Conservation (phyloP, 306 rosid genomes). For the Betula pendula region DNA sequence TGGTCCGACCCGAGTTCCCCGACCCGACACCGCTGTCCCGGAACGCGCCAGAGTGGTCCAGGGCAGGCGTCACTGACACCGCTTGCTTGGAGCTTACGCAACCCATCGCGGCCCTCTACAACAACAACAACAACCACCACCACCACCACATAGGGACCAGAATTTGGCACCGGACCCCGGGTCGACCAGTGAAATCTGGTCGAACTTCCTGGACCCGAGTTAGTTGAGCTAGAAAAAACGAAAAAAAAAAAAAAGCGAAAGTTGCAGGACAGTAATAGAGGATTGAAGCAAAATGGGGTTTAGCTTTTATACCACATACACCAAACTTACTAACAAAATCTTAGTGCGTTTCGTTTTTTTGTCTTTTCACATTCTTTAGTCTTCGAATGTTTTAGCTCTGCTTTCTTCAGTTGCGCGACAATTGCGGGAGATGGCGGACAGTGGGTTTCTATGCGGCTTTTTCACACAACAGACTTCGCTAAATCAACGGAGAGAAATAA, state of each 20-base stretch:
- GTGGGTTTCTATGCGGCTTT: conserved; percentile 34
- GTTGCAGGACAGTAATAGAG: not conserved
- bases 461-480: conserved; percentile 36
- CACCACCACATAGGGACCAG: conserved; percentile 10
- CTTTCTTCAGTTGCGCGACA: conserved; percentile 41
- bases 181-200: not conserved
- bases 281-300: conserved; percentile 18
- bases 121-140: not conserved
- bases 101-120: conserved; percentile 53
- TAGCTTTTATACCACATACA: not conserved
- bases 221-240: too few species aligned
- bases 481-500: conserved; percentile 51
- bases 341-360: conserved; percentile 12
- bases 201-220: not conserved
- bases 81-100: conserved; percentile 87
- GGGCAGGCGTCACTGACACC: conserved; percentile 90
- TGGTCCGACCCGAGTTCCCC: conserved; percentile 52
- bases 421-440: conserved; percentile 62
- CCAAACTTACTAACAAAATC: not conserved
- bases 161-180: conserved; percentile 10
- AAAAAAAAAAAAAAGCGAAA: not conserved
- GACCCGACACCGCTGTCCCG: conserved; percentile 39
- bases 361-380: conserved; percentile 21
- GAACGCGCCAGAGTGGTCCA: conserved; percentile 66
- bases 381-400: not conserved